These are phyloP conservation scores for Smittium mucronatum DNA, from an alignment of 371 early-diverging fungal species.

Conservation along the genomic window DNA sequence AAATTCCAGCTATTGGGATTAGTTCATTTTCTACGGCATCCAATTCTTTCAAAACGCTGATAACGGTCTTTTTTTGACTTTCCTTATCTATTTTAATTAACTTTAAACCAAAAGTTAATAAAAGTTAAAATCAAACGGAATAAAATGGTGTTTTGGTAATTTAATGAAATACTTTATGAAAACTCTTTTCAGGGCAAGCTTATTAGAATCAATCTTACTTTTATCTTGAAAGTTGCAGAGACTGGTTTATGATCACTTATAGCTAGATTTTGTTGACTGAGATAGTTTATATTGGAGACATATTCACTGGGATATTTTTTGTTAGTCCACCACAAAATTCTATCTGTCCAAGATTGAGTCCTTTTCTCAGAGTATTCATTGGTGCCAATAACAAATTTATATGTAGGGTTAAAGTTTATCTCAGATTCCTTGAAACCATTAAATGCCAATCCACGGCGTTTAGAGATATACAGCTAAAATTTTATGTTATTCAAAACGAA, in stretches of 20 bases:
- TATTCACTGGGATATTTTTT: constrained; percentile 39
- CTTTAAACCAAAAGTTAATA: neutral
- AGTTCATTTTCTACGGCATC: constrained; percentile 66
- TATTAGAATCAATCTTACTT: constrained; percentile 16
- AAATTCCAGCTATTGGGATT: constrained; percentile 39
- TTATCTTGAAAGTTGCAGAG: constrained; percentile 45
- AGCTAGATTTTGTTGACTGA: constrained; percentile 23
- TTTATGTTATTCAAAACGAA: neutral
- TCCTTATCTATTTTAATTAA: constrained; percentile 27
- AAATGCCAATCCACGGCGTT: constrained; percentile 44
- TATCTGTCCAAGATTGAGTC: constrained; percentile 85
- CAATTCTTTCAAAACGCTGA: constrained; percentile 52
- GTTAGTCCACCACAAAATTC: constrained; percentile 71
- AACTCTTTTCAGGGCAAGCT: no score
- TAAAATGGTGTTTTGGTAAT: no score
- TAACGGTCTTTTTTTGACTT: constrained; percentile 39
- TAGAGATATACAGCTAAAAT: constrained; percentile 33
- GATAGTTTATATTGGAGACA: constrained; percentile 16
- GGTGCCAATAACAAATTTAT: constrained; percentile 82
- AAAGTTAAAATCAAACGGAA: constrained; percentile 9
- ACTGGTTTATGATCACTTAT: constrained; percentile 93
- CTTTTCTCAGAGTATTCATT: constrained; percentile 72
- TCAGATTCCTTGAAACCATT: constrained; percentile 65
- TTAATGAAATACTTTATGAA: no score
- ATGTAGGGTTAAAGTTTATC: constrained; percentile 78